Conservation (phyloP, 345 rosid species). For the Gynandropsis gynandra region DNA sequence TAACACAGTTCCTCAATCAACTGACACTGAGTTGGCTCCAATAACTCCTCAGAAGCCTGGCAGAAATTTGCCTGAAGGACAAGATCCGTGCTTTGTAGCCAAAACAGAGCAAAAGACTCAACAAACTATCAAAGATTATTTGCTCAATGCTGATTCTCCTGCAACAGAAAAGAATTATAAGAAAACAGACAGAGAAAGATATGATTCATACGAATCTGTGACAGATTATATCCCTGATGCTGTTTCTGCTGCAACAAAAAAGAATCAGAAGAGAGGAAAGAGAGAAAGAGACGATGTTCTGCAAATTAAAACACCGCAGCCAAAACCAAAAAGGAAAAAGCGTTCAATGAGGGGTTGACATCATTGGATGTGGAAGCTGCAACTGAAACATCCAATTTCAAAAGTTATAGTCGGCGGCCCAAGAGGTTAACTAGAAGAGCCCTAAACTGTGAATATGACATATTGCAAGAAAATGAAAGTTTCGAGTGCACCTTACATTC, state of each 20-base stretch:
- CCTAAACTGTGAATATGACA: slow-evolving; percentile 17
- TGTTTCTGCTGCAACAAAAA: neutral
- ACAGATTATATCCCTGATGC: neutral
- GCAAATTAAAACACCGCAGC: slow-evolving; percentile 11
- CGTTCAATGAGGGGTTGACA: slow-evolving; percentile 24
- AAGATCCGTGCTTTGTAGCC: too few relatives aligned
- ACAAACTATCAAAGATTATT: neutral
- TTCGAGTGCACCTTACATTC: slow-evolving; percentile 7
- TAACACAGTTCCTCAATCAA: neutral
- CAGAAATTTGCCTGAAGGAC: neutral
- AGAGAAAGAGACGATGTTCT: slow-evolving; percentile 5
- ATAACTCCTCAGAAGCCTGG: slow-evolving; percentile 5
- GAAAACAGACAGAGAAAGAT: slow-evolving; percentile 2
- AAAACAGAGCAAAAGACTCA: neutral
- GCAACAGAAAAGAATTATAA: neutral
- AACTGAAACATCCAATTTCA: slow-evolving; percentile 25
- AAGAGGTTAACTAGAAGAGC: slow-evolving; percentile 42
- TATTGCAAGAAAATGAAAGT: neutral
- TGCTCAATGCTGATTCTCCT: slow-evolving; percentile 1
- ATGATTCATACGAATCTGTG: neutral
- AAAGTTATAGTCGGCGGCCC: slow-evolving; percentile 20
- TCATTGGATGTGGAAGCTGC: slow-evolving; percentile 22
- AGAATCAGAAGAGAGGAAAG: slow-evolving; percentile 3
- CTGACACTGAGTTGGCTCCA: slow-evolving; percentile 7
- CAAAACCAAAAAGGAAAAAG: slow-evolving; percentile 53